Evolutionary conservation across 305 asterid genomes (phyloP), one percentile per base, ranked within the genome.

Genomic region (Fraxinus nigra): DNA sequence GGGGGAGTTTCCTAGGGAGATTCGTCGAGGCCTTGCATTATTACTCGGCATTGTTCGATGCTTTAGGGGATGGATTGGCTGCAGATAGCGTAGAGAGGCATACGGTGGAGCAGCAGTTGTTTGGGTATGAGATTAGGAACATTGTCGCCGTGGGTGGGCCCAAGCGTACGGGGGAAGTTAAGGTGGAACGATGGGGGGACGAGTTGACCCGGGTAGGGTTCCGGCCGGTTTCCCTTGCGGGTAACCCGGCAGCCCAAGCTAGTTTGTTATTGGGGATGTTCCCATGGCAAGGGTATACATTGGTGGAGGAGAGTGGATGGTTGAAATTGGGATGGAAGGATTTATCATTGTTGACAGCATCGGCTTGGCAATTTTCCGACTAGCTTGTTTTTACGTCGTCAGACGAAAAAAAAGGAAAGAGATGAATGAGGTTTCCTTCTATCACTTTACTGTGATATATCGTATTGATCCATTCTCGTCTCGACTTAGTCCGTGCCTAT

Each of bases 11-110:
- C 75, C 59, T 95, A 7, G 92, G 97, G 70, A 85, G 98, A 33
- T 95, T 95, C 76, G 98, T 95, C 16, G 98, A 93, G 90, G 98
- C 98, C 0, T 80, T 95, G 88, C 98, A 95, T 78, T 95, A 95
- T 56, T 95, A 93, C 78, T 93, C 98, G 0, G 98, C 98, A 0
- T 38, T 95, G 83, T 95, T 95, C 82, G 98, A 95, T 76, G 97
- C 98, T 0, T 70, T 95, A 8, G 97, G 98, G 85, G 98, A 92
- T n/a, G 98, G 97, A 18, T 80, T 88, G 75, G 91, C 87, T 59
- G 86, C 54, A 63, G 98, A 92, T 81, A 95, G 98, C 76, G 65
- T 85, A 80, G 98, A 95, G 84, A 89, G 98, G 85, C 97, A 95
- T 80, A 84, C 90, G 43, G 98, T 92, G 89, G 98, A 95, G 89